Evolutionary conservation across 176 grass and related monocot species (phyloP).

Genomic region (Eleusine indica): DNA sequence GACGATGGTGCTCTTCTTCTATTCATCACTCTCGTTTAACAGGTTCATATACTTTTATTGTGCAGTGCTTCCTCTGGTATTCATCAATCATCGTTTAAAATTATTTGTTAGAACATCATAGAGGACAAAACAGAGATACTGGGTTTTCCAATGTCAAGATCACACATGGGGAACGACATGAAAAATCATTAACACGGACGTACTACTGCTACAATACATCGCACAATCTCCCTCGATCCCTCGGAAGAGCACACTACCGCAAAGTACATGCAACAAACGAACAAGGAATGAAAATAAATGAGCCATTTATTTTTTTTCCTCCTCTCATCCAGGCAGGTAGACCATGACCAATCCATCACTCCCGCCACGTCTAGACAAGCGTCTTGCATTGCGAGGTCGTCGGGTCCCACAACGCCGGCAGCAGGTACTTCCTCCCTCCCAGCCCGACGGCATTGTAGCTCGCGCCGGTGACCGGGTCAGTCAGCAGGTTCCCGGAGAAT

Average conservation of each 20-base stretch:
- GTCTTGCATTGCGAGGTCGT: slow-evolving; percentile 63
- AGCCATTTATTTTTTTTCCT: slow-evolving; percentile 48
- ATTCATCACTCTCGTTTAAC: no score
- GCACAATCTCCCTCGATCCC: background rate
- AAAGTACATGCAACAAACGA: slow-evolving; percentile 12
- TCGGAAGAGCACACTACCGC: background rate
- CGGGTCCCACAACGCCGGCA: slow-evolving; percentile 91
- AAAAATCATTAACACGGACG: background rate
- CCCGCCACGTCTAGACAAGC: slow-evolving; percentile 47
- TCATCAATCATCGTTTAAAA: no score
- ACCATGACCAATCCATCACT: slow-evolving; percentile 5
- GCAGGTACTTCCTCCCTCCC: slow-evolving; percentile 65
- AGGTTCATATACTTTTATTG: no score
- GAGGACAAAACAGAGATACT: background rate
- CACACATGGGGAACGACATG: background rate
- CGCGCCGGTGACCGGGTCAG: slow-evolving; percentile 59
- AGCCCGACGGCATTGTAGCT: slow-evolving; percentile 84
- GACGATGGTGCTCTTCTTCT: no score
- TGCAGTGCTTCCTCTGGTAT: no score
- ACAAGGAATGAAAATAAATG: slow-evolving; percentile 41
- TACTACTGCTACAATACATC: background rate
- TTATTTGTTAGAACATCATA: no score
- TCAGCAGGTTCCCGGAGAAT: slow-evolving; percentile 68
- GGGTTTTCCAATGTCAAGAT: background rate
- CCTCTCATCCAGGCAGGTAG: background rate